Percentiles rank a stretch among this genome's conserved stretches.
Evolutionary conservation across 441 rosid species (phyloP).

Genomic region (Erodium texanum): DNA sequence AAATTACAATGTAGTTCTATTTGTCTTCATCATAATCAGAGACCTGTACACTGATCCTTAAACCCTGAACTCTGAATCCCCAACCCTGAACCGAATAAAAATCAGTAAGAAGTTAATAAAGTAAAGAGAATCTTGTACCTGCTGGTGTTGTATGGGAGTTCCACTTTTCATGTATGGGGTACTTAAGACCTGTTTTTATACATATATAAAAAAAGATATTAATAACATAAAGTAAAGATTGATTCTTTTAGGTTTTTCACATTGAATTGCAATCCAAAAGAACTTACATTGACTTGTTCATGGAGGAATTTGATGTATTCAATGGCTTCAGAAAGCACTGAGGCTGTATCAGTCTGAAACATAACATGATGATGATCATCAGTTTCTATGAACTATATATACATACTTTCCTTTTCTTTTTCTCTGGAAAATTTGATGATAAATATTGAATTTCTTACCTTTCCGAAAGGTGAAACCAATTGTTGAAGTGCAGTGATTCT

Average conservation of each 20-base stretch:
- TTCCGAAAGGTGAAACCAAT: constrained; percentile 99
- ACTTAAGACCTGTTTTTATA: constrained; percentile 54
- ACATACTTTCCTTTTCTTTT: constrained; percentile 3
- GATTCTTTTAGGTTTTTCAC: not conserved
- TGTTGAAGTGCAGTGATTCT: constrained; percentile 99
- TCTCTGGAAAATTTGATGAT: constrained; percentile 29
- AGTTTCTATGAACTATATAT: not conserved
- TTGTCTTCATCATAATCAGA: no score
- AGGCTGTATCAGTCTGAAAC: constrained; percentile 93
- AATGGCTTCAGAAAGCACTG: constrained; percentile 95
- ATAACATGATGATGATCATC: constrained; percentile 1
- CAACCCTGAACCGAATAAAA: no score
- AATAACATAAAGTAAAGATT: not conserved
- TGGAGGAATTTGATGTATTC: constrained; percentile 94
- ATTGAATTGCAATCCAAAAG: constrained; percentile 10
- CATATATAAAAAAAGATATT: not conserved
- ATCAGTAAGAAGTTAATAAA: no score
- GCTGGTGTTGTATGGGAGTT: constrained; percentile 71
- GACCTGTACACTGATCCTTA: no score
- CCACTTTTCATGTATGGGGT: constrained; percentile 89
- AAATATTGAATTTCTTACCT: constrained; percentile 41
- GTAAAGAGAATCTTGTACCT: constrained; percentile 32
- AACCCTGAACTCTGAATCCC: no score
- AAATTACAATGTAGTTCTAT: no score
- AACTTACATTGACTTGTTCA: constrained; percentile 76